Evolutionary conservation across 306 rosid species (phyloP).

Genomic region (Canavalia ensiformis): DNA sequence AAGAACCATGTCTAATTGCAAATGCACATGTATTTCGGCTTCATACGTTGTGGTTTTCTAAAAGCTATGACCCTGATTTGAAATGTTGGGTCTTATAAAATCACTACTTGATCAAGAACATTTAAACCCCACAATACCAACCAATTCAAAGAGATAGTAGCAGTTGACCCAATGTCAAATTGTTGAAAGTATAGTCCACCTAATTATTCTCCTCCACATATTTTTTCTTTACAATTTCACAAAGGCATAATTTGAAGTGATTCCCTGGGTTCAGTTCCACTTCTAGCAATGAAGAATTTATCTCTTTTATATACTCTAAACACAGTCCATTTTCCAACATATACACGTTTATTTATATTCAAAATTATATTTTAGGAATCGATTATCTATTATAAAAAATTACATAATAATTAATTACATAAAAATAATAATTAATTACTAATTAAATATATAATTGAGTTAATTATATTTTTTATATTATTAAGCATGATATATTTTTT

Average conservation of each 20-base stretch:
- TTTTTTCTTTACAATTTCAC: not conserved
- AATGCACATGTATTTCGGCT: not conserved
- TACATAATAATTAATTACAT: too few species aligned
- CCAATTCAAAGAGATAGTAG: not conserved
- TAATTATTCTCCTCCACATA: not conserved
- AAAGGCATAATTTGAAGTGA: not conserved
- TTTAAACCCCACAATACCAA: slow-evolving; percentile 2
- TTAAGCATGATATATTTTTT: too few species aligned
- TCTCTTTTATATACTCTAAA: not conserved
- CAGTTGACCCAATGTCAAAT: not conserved
- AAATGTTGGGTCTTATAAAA: not conserved
- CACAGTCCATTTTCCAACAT: too few species aligned
- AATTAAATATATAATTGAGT: too few species aligned
- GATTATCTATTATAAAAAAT: too few species aligned
- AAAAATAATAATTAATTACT: too few species aligned
- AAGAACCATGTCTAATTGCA: not conserved
- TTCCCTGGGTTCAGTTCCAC: not conserved
- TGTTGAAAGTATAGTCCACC: not conserved
- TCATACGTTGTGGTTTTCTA: not conserved
- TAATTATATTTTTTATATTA: too few species aligned
- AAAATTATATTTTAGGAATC: too few species aligned
- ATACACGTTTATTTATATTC: too few species aligned
- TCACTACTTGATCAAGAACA: not conserved
- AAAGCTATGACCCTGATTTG: slow-evolving; percentile 16
- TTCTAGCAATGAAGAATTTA: too few species aligned